phyloP scores from a whole-genome alignment of 1,139 yeast genomes.

The Magnusiomyces fungicola region DNA sequence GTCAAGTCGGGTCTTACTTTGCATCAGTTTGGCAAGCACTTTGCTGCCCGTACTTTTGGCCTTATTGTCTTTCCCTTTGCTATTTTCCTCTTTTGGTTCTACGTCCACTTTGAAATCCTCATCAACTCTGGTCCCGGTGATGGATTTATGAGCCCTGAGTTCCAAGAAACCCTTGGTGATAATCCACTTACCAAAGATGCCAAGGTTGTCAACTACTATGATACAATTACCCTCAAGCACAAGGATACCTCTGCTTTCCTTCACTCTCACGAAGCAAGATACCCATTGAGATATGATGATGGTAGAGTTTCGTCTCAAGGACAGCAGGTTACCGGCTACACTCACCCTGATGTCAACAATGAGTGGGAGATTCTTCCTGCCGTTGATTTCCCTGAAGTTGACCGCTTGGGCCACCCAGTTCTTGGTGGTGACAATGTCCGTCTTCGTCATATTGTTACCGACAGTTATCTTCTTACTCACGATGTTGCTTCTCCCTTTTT shows the following conservation, averaged over 20 bases:
- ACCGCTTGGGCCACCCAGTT: conserved; percentile 42
- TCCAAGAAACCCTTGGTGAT: conserved; percentile 86
- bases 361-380: conserved; percentile 85
- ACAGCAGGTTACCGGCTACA: conserved; percentile 83
- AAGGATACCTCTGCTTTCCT: conserved; percentile 66
- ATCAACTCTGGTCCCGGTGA: conserved; percentile 94
- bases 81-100: conserved; percentile 88
- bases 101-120: conserved; percentile 76
- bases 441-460: conserved; percentile 73
- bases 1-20: conserved; percentile 60
- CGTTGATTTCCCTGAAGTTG: conserved; percentile 36
- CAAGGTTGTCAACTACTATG: conserved; percentile 66
- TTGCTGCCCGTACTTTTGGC: conserved; percentile 64
- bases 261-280: conserved; percentile 68
- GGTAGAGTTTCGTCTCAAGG: conserved; percentile 94
- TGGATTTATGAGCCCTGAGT: conserved; percentile 82
- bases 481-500: conserved; percentile 95
- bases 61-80: conserved; percentile 74
- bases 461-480: conserved; percentile 75
- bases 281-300: conserved; percentile 92
- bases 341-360: conserved; percentile 53
- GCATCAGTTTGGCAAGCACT: conserved; percentile 55
- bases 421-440: conserved; percentile 62
- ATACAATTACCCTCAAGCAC: conserved; percentile 67
- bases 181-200: conserved; percentile 62